Evolutionary conservation across 768 basidiomycete genomes (phyloP).

Genomic region (Lactarius sanguifluus): DNA sequence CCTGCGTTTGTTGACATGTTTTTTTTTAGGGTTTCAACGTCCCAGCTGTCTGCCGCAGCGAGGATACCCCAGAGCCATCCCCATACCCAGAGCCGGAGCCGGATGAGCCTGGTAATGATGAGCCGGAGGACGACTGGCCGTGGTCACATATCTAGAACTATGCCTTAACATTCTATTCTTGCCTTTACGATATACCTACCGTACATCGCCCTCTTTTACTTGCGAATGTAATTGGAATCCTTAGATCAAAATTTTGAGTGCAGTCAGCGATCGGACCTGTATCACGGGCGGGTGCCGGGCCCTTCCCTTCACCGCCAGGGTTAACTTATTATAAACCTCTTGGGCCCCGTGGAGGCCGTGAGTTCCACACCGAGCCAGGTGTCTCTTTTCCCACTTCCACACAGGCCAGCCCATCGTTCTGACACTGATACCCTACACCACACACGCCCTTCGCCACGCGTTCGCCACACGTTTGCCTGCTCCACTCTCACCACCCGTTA

Average conservation of each 20-base stretch:
- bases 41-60: constrained; percentile 43
- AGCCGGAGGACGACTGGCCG: constrained; percentile 10
- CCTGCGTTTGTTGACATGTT: background rate
- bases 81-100: constrained; percentile 37
- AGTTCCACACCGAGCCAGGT: background rate
- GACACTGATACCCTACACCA: background rate
- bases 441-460: background rate
- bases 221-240: constrained; percentile 12
- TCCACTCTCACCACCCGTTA: background rate
- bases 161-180: background rate
- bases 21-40: constrained; percentile 41
- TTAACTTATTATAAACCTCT: background rate
- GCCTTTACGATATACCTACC: constrained; percentile 3
- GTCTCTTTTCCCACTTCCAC: background rate
- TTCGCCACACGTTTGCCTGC: background rate
- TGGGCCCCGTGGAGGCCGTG: background rate
- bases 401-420: background rate
- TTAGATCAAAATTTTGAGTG: background rate
- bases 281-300: background rate
- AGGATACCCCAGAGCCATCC: constrained; percentile 32
- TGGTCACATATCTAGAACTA: constrained; percentile 9
- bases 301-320: background rate
- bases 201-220: background rate
- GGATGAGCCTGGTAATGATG: constrained; percentile 37
- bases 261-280: background rate